A percentile compares a stretch with the other conserved stretches of the same genome.
These are phyloP conservation scores for Aspergillus bertholletiae DNA, from an alignment of 495 filamentous ascomycete genomes.

Conservation along the genomic window DNA sequence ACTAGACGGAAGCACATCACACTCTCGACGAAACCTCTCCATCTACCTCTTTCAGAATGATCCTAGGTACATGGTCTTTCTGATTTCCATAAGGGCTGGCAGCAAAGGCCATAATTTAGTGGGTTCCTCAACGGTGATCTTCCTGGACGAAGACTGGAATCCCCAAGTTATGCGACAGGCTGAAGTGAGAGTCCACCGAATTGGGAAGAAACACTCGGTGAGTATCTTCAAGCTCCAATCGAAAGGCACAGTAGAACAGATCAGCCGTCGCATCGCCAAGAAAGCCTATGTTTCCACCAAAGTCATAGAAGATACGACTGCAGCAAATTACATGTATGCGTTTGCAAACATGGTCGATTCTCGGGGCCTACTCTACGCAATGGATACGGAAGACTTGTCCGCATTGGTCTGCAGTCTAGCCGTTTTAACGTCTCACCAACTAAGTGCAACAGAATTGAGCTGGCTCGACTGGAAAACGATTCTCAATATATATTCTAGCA, in stretches of 20 bases:
- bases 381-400: not conserved
- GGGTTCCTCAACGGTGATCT: constrained; percentile 57
- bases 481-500: not conserved
- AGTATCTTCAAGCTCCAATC: constrained; percentile 57
- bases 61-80: constrained; percentile 52
- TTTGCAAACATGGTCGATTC: not conserved
- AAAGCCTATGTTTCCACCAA: constrained; percentile 64
- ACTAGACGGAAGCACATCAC: constrained; percentile 54
- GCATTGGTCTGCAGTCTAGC: not conserved
- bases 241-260: constrained; percentile 60
- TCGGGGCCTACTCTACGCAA: constrained; percentile 30
- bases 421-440: not conserved
- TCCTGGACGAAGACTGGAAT: constrained; percentile 67
- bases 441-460: not conserved
- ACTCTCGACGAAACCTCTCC: constrained; percentile 53
- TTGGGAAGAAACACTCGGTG: constrained; percentile 56
- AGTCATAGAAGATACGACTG: constrained; percentile 44
- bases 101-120: constrained; percentile 63
- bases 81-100: constrained; percentile 62
- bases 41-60: constrained; percentile 57
- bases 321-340: not conserved
- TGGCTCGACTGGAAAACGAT: not conserved
- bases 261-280: constrained; percentile 61
- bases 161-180: constrained; percentile 60
- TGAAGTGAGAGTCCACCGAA: constrained; percentile 56